A percentile compares a stretch with the other conserved stretches of the same genome.
These are phyloP conservation scores for Fusarium abutilonis DNA, from an alignment of 2,329 filamentous ascomycete genomes.

Conservation along the genomic window DNA sequence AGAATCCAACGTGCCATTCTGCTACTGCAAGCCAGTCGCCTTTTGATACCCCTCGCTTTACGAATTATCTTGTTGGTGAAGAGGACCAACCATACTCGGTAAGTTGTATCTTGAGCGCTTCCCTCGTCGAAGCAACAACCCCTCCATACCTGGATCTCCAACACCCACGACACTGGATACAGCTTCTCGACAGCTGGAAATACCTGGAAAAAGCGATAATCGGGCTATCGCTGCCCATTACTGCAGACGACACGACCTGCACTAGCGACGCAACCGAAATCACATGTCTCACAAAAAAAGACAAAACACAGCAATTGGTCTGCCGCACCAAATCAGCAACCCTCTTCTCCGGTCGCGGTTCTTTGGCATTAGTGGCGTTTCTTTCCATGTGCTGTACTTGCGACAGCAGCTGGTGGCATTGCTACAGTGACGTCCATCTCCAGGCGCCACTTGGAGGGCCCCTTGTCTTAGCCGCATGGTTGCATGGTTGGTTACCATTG, in stretches of 20 bases:
- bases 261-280: constrained; percentile 22
- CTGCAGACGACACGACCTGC: constrained; percentile 1
- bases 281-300: constrained; percentile 17
- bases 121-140: constrained; percentile 5
- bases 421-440: constrained; percentile 41
- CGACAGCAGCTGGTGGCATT: constrained; percentile 25
- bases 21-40: constrained; percentile 44
- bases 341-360: constrained; percentile 19
- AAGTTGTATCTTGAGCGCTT: constrained; percentile 36
- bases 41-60: constrained; percentile 40
- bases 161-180: constrained; percentile 4
- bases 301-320: constrained; percentile 12
- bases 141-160: constrained; percentile 1
- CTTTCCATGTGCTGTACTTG: constrained; percentile 30
- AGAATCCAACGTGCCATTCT: constrained; percentile 34
- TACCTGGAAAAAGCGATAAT: constrained; percentile 3
- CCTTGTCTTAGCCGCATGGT: constrained; percentile 43
- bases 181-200: constrained; percentile 7
- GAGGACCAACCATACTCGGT: constrained; percentile 40
- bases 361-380: constrained; percentile 35
- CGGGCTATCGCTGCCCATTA: constrained; percentile 19
- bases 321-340: constrained; percentile 19
- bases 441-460: constrained; percentile 28
- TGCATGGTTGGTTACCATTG: constrained; percentile 39
- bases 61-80: constrained; percentile 34